A percentile compares a stretch with the other conserved stretches of the same genome.
These are phyloP conservation scores for Amaranthus tricolor DNA, from an alignment of 179 eudicot genomes.

Conservation along the genomic window DNA sequence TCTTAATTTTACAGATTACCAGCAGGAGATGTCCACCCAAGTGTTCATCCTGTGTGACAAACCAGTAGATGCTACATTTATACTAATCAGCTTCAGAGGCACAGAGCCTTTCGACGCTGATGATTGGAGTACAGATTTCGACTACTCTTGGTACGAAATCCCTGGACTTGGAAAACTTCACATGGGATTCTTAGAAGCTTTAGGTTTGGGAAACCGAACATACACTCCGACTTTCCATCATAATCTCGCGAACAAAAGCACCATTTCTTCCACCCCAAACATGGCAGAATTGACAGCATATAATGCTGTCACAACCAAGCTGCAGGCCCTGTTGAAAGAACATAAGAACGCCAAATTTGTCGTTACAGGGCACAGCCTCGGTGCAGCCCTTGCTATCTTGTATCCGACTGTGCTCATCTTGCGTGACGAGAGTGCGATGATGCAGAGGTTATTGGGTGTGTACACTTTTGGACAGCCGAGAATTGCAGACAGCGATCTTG, in stretches of 20 bases:
- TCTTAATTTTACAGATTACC: slow-evolving; percentile 49
- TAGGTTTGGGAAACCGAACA: slow-evolving; percentile 71
- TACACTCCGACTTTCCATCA: slow-evolving; percentile 43
- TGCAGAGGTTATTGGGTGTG: slow-evolving; percentile 54
- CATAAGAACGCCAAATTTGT: slow-evolving; percentile 66
- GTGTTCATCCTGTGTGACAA: slow-evolving; percentile 75
- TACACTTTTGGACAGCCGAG: slow-evolving; percentile 93
- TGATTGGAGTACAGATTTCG: slow-evolving; percentile 91
- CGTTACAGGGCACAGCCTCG: slow-evolving; percentile 87
- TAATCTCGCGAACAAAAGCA: slow-evolving; percentile 33
- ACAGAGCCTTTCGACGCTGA: slow-evolving; percentile 81
- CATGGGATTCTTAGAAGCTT: slow-evolving; percentile 84
- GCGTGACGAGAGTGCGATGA: slow-evolving; percentile 54
- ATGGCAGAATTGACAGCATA: slow-evolving; percentile 66
- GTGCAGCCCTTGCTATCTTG: slow-evolving; percentile 85
- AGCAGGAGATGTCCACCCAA: slow-evolving; percentile 63
- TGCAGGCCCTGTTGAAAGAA: slow-evolving; percentile 48
- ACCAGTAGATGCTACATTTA: slow-evolving; percentile 59
- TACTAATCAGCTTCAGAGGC: slow-evolving; percentile 83
- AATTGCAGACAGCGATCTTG: slow-evolving; percentile 58
- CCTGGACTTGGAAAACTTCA: slow-evolving; percentile 72
- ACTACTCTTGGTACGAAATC: slow-evolving; percentile 86
- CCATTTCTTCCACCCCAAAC: slow-evolving; percentile 1
- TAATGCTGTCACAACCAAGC: slow-evolving; percentile 55
- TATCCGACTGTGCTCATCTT: slow-evolving; percentile 57